Conservation (phyloP, 345 rosid species). For the Turnera subulata region DNA sequence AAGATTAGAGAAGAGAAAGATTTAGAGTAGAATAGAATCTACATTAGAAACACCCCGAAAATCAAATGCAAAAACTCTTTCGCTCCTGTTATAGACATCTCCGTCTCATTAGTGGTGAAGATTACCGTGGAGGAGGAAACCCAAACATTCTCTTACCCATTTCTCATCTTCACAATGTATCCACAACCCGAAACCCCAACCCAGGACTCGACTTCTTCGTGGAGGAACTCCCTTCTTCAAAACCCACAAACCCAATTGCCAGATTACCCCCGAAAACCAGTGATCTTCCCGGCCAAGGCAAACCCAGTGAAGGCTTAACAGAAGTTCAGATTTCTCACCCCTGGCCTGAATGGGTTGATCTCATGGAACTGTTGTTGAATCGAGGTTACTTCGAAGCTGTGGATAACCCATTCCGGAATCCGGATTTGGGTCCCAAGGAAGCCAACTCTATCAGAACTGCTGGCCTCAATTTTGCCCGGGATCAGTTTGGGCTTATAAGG, state of each 20-base stretch:
- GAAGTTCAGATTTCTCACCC: conserved; percentile 55
- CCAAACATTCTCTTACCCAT: conserved; percentile 4
- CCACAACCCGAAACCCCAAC: neutral
- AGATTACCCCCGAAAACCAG: neutral
- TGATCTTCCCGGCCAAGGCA: conserved; percentile 44
- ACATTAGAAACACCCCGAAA: too few relatives aligned
- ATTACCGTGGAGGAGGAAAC: neutral
- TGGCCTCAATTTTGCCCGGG: conserved; percentile 75
- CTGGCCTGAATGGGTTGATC: conserved; percentile 79
- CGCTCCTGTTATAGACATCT: conserved; percentile 2
- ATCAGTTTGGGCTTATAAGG: conserved; percentile 61
- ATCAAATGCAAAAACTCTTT: conserved; percentile 35
- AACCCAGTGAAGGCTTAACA: conserved; percentile 2
- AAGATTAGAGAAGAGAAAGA: too few relatives aligned
- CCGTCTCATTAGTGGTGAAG: neutral
- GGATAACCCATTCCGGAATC: conserved; percentile 35
- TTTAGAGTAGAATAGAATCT: too few relatives aligned
- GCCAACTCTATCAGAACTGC: conserved; percentile 67
- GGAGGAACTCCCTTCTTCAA: conserved; percentile 24
- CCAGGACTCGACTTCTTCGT: conserved; percentile 12
- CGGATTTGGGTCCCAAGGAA: conserved; percentile 44
- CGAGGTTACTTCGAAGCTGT: conserved; percentile 53
- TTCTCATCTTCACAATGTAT: conserved; percentile 24
- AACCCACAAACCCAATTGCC: conserved; percentile 14
- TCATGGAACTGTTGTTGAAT: conserved; percentile 55